Base-by-base conservation (phyloP, 108 stramenopile genomes). In the Nitzschia inconspicua region DNA sequence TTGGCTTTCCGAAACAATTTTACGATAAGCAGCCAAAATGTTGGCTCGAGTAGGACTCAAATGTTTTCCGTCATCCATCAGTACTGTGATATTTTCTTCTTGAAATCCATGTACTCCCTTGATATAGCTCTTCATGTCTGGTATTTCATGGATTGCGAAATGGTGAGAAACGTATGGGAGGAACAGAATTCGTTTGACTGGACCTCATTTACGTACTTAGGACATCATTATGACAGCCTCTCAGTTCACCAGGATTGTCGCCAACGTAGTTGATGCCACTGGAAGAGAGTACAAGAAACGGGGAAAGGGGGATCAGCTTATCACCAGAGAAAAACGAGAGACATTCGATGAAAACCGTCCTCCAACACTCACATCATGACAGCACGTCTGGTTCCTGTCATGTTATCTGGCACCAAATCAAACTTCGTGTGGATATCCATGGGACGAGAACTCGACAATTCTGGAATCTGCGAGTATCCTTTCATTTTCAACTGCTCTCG, bases 241-340 rank as follows among this genome's bases (percentile, higher is more conserved):
- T 14, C 37, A 39, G 37, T 39, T 94, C 76, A 14, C 89, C 89
- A 30, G 79, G 70, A 59, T 40, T 29, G 29, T 74, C 76, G 47
- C 93, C 78, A 24, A 73, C 72, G 65, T 97, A 97, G 82, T 97
- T 97, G 50, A 97, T 97, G 28, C 96, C 88, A 36, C 91, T 80
- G 9, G 11, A 39, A n/a, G n/a, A n/a, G n/a, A n/a, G n/a, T n/a
- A n/a, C n/a, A n/a, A n/a, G n/a, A n/a, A n/a, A n/a, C n/a, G n/a
- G n/a, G n/a, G n/a, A n/a, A n/a, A n/a, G n/a, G 29, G 92, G 63
- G 10, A 95, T 59, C 6, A 90, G 90, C 20, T 90, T 68, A n/a
- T n/a, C n/a, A n/a, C n/a, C n/a, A n/a, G 42, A 70, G 52, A 34
- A 61, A 66, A 13, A 72, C 70, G 44, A n/a, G n/a, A n/a, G n/a